Percentiles rank a stretch among this genome's conserved stretches.
These are phyloP conservation scores for Sclerotinia subarctica DNA, from an alignment of 2,329 filamentous ascomycete species.

Conservation along the genomic window DNA sequence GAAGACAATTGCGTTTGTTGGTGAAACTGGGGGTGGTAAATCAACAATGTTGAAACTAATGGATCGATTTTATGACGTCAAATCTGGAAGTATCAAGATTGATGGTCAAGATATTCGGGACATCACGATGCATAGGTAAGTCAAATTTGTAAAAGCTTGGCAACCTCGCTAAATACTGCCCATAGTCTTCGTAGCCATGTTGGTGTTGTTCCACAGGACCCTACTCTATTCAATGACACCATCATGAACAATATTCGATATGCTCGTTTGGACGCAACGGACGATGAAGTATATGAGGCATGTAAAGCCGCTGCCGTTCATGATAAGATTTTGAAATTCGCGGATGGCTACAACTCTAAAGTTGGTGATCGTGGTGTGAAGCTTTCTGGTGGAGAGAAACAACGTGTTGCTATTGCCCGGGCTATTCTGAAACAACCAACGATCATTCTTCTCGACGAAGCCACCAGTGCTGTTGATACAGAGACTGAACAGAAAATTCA, in stretches of 20 bases:
- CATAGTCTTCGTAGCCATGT: conserved; percentile 43
- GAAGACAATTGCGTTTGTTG: conserved; percentile 46
- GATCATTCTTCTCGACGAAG: conserved; percentile 89
- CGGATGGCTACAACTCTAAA: conserved; percentile 49
- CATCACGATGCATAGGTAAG: conserved; percentile 47
- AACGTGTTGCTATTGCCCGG: conserved; percentile 81
- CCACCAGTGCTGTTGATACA: conserved; percentile 89
- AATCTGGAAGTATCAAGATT: conserved; percentile 41
- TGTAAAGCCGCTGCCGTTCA: conserved; percentile 57
- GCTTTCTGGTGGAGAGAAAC: conserved; percentile 81
- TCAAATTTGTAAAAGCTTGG: conserved; percentile 45
- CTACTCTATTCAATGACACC: conserved; percentile 53
- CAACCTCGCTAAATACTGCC: conserved; percentile 18
- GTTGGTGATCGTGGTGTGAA: conserved; percentile 52
- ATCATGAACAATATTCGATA: conserved; percentile 42
- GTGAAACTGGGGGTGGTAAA: conserved; percentile 46
- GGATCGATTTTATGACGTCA: conserved; percentile 47
- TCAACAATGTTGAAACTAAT: conserved; percentile 45
- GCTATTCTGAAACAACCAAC: conserved; percentile 91
- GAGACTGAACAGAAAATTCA: conserved; percentile 94
- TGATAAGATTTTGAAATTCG: conserved; percentile 54
- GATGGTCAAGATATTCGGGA: conserved; percentile 41
- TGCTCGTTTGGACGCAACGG: conserved; percentile 33
- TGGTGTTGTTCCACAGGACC: conserved; percentile 57
- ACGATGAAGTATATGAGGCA: conserved; percentile 43